Evolutionary conservation across 1,139 yeast genomes (phyloP), one percentile per base, ranked within the genome.

Genomic region (Pneumocystis canis): DNA sequence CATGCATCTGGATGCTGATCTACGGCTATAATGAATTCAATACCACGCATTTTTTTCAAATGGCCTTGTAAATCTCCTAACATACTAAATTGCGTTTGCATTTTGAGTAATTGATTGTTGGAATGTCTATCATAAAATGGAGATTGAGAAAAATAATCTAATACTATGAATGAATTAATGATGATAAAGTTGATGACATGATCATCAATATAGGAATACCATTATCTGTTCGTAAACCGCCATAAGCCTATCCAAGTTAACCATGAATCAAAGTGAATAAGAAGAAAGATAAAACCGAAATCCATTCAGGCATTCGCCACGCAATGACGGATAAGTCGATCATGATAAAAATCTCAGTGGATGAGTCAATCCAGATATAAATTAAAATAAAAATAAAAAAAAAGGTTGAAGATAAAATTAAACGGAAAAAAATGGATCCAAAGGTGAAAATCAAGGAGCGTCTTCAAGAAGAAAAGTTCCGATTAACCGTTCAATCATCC

Each of bases 241-340:
- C 96, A 71, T 85, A 82, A 65, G 84, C 82, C 72, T 89, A 96
- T 25, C n/a, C n/a, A 30, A 18, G 16, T 57, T 14, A 47, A 25
- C 11, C n/a, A n/a, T n/a, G n/a, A n/a, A n/a, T n/a, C n/a, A n/a
- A n/a, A n/a, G n/a, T n/a, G n/a, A n/a, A n/a, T n/a, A n/a, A n/a
- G n/a, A n/a, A n/a, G n/a, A n/a, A n/a, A n/a, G n/a, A n/a, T n/a
- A n/a, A n/a, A n/a, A 57, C 59, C 7, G 59, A 20, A 68, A 92
- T 89, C 90, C 96, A 92, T 73, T 92, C 98, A 0, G 98, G 98
- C 5, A 94, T 86, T 68, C 90, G 84, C 98, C 98, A 92, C 73
- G 90, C 97, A 61, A 92, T 62, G 5, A 28, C 56, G 5, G 58
- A 53, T 16, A 62, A 20, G n/a, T 62, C 63, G n/a, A 60, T 47